Evolutionary conservation across 106 monocot species (phyloP).

Genomic region (Ottelia alismoides): DNA sequence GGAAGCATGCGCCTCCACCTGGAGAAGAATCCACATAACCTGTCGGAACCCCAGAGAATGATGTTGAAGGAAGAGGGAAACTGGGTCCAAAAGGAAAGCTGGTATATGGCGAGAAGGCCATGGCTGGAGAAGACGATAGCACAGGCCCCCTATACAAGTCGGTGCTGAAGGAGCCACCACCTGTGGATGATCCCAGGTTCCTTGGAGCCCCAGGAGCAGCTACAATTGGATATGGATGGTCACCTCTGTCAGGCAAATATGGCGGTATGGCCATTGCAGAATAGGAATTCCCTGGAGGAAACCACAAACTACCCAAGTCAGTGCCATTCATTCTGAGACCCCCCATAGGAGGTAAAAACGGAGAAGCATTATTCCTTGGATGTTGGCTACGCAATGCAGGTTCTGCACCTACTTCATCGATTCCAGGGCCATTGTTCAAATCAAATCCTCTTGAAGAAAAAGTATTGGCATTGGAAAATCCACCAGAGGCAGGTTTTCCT

Average conservation of each 20-base stretch:
- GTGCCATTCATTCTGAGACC: slow-evolving; percentile 47
- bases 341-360: slow-evolving; percentile 36
- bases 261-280: slow-evolving; percentile 61
- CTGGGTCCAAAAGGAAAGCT: no score
- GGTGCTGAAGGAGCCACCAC: slow-evolving; percentile 27
- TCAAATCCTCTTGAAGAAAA: slow-evolving; percentile 62
- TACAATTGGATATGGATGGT: slow-evolving; percentile 59
- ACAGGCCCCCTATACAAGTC: slow-evolving; percentile 53
- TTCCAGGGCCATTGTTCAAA: slow-evolving; percentile 67
- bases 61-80: no score
- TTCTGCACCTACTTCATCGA: slow-evolving; percentile 57
- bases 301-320: slow-evolving; percentile 53
- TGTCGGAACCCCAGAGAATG: no score
- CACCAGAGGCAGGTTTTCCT: slow-evolving; percentile 13
- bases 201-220: slow-evolving; percentile 44
- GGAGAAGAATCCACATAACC: no score
- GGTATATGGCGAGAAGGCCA: no score
- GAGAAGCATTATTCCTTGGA: slow-evolving; percentile 24
- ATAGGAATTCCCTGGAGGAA: slow-evolving; percentile 47
- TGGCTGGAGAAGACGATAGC: no score
- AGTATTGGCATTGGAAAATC: slow-evolving; percentile 21
- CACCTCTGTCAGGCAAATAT: slow-evolving; percentile 57
- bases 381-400: slow-evolving; percentile 22
- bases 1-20: no score
- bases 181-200: slow-evolving; percentile 33